Percentiles rank a stretch among this genome's conserved stretches.
phyloP scores from a whole-genome alignment of 768 basidiomycete species.

The Pisolithus albus region DNA sequence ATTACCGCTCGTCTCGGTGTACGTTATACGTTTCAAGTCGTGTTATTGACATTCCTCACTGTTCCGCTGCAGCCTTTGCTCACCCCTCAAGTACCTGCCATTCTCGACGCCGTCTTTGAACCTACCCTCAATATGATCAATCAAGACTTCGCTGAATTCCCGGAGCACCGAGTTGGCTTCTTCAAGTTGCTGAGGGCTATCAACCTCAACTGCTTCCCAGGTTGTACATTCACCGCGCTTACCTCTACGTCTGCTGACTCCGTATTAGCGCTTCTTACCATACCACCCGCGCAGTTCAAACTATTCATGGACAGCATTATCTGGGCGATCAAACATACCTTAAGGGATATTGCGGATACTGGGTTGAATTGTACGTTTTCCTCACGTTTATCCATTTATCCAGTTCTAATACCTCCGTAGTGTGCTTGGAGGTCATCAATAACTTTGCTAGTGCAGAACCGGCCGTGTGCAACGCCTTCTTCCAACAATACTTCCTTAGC shows the following conservation, averaged over 20 bases:
- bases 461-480: conserved; percentile 82
- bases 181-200: conserved; percentile 92
- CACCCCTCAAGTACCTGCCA: conserved; percentile 89
- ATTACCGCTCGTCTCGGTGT: conserved; percentile 87
- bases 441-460: conserved; percentile 84
- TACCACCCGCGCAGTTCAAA: conserved; percentile 93
- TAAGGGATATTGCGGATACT: conserved; percentile 96
- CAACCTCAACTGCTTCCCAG: conserved; percentile 92
- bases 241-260: not conserved
- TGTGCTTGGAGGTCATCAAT: conserved; percentile 90
- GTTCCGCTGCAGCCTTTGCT: conserved; percentile 56
- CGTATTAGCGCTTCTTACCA: conserved; percentile 57
- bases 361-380: conserved; percentile 58
- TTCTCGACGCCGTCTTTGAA: conserved; percentile 95
- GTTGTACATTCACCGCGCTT: conserved; percentile 36
- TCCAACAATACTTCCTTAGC: conserved; percentile 91
- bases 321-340: conserved; percentile 99
- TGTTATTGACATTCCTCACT: not conserved
- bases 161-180: conserved; percentile 95
- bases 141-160: conserved; percentile 98
- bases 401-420: conserved; percentile 32
- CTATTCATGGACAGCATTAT: conserved; percentile 96
- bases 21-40: conserved; percentile 25
- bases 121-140: conserved; percentile 98
- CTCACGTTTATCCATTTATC: not conserved